Percentiles rank a stretch among this genome's conserved stretches.
phyloP scores from a whole-genome alignment of 2,329 filamentous ascomycete species.

The Cytospora mali region DNA sequence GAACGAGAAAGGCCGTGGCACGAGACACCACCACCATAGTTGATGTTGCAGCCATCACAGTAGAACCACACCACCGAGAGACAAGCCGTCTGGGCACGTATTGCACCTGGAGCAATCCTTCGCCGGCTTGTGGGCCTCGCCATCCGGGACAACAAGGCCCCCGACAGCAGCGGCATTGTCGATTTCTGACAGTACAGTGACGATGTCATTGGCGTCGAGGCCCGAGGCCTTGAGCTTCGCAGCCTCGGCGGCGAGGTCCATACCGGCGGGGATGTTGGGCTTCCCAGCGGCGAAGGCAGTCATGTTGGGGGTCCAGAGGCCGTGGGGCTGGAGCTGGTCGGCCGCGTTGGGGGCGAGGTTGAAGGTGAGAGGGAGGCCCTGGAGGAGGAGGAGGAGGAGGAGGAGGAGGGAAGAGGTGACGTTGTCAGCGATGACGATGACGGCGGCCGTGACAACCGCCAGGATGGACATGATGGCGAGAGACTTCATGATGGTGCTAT shows the following conservation, averaged over 20 bases:
- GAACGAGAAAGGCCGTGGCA: too few species aligned
- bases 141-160: background rate
- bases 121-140: too few species aligned
- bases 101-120: background rate
- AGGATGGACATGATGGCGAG: slow-evolving; percentile 1
- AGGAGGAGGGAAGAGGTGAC: too few species aligned
- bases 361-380: background rate
- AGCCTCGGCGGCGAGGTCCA: slow-evolving; percentile 7
- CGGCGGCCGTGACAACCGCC: background rate
- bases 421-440: too few species aligned
- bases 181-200: background rate
- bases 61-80: background rate
- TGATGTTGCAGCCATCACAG: too few species aligned
- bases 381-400: background rate
- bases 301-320: slow-evolving; percentile 9
- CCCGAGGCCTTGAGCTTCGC: background rate
- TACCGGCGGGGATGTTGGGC: background rate
- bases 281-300: background rate
- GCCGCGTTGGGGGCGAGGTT: background rate
- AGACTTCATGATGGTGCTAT: background rate
- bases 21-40: too few species aligned
- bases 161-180: background rate
- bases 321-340: slow-evolving; percentile 3
- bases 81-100: background rate
- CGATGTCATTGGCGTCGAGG: slow-evolving; percentile 8